phyloP scores from a whole-genome alignment of 352 stramenopile species.

The Aphanomyces astaci region DNA sequence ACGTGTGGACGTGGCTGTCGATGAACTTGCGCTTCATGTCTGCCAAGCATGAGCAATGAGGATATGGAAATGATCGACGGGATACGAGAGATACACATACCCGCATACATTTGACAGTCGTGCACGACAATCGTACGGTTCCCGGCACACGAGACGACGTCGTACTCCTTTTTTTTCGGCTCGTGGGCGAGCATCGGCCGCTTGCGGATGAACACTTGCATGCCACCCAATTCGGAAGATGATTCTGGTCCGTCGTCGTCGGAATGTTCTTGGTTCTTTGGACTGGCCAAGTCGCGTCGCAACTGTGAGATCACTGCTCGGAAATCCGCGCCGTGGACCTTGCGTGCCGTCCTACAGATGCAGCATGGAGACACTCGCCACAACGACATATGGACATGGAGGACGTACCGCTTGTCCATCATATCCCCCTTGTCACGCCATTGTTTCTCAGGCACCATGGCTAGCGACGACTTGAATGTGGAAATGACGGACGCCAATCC shows the following conservation, averaged over 20 bases:
- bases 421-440: slow-evolving; percentile 55
- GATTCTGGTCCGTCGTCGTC: slow-evolving; percentile 16
- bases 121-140: slow-evolving; percentile 68
- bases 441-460: slow-evolving; percentile 57
- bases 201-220: slow-evolving; percentile 82
- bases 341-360: slow-evolving; percentile 56
- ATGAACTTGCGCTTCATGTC: slow-evolving; percentile 88
- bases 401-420: slow-evolving; percentile 60
- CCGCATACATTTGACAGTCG: slow-evolving; percentile 84
- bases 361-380: too few relatives aligned
- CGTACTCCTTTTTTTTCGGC: slow-evolving; percentile 75
- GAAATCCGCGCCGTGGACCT: slow-evolving; percentile 52
- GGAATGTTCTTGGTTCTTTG: slow-evolving; percentile 25
- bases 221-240: slow-evolving; percentile 40
- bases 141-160: slow-evolving; percentile 68
- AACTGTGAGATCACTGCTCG: slow-evolving; percentile 41
- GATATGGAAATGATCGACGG: background rate
- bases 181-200: slow-evolving; percentile 83
- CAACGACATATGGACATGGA: background rate
- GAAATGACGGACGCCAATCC: background rate
- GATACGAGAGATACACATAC: slow-evolving; percentile 21
- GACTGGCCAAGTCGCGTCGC: slow-evolving; percentile 32
- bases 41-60: background rate
- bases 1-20: slow-evolving; percentile 61
- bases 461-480: background rate